Evolutionary conservation across 1,284 basidiomycete genomes (phyloP).

Genomic region (Cerrena zonata): DNA sequence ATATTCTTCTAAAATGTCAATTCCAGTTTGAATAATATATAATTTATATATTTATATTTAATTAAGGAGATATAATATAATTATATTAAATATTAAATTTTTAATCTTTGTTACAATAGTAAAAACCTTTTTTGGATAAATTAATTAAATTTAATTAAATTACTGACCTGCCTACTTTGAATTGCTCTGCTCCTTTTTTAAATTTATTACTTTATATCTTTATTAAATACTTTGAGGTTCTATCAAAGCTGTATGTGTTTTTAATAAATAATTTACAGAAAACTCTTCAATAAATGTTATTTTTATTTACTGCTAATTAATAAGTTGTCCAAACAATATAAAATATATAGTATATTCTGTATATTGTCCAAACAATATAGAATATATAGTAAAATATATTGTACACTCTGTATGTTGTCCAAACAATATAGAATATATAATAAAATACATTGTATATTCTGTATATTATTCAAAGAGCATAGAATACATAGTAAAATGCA

Average conservation of each 20-base stretch:
- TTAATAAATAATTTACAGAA: constrained; percentile 1
- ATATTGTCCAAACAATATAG: too few species aligned
- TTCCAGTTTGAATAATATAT: constrained; percentile 3
- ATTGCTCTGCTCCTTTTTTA: not conserved
- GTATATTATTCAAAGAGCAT: not conserved
- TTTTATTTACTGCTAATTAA: not conserved
- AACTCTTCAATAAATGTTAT: not conserved
- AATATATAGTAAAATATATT: too few species aligned
- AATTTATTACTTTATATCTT: not conserved
- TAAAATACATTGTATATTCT: too few species aligned
- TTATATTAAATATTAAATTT: not conserved
- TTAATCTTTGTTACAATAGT: not conserved
- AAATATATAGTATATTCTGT: too few species aligned
- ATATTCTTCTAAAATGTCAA: constrained; percentile 1
- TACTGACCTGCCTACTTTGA: not conserved
- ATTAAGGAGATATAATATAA: not conserved
- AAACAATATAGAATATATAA: too few species aligned
- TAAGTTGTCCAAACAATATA: too few species aligned
- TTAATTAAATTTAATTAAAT: not conserved
- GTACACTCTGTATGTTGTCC: too few species aligned
- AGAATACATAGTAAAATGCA: too few species aligned
- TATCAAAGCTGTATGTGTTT: constrained; percentile 2
- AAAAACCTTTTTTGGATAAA: not conserved
- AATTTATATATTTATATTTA: constrained; percentile 5
- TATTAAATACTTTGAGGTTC: not conserved